These are phyloP conservation scores for Incumbomyces lentus DNA, from an alignment of 2,329 filamentous ascomycete genomes.

Conservation along the genomic window DNA sequence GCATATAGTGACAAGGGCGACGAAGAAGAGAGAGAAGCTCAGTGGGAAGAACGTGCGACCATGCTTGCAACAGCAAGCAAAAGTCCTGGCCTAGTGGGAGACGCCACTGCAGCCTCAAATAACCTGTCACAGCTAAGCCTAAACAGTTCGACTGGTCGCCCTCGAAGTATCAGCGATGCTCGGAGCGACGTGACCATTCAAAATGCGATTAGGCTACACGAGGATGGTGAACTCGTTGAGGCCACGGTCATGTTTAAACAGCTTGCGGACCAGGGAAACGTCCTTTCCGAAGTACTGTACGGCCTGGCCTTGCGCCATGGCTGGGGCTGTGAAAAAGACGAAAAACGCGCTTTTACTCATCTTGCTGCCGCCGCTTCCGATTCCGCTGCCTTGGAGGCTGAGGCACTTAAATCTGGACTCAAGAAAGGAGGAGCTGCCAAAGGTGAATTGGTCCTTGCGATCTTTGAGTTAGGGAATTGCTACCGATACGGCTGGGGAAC, in stretches of 20 bases:
- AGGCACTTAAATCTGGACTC: conserved; percentile 75
- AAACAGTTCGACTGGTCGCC: conserved; percentile 5
- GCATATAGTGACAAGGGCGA: conserved; percentile 38
- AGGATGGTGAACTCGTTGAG: conserved; percentile 64
- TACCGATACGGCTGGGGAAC: conserved; percentile 95
- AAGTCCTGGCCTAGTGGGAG: conserved; percentile 8
- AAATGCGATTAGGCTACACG: conserved; percentile 88
- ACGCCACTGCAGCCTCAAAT: conserved; percentile 5
- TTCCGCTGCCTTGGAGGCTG: conserved; percentile 73
- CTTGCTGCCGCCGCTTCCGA: conserved; percentile 83
- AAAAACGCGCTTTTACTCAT: conserved; percentile 65
- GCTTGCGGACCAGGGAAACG: conserved; percentile 79
- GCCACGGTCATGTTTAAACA: conserved; percentile 79
- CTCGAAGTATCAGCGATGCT: conserved; percentile 22
- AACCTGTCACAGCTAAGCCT: conserved; percentile 6
- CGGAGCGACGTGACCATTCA: conserved; percentile 58
- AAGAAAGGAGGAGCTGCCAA: conserved; percentile 92
- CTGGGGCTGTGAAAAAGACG: conserved; percentile 74
- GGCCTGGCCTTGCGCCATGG: conserved; percentile 71
- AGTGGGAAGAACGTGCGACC: conserved; percentile 93
- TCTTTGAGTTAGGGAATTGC: conserved; percentile 68
- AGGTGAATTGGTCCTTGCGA: conserved; percentile 89
- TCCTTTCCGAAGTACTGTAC: conserved; percentile 89
- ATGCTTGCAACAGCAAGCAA: conserved; percentile 49
- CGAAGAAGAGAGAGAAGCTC: conserved; percentile 51